Evolutionary conservation across 176 grass and related monocot genomes (phyloP), one percentile per base, ranked within the genome.

Genomic region (Coix lacrymajobi): DNA sequence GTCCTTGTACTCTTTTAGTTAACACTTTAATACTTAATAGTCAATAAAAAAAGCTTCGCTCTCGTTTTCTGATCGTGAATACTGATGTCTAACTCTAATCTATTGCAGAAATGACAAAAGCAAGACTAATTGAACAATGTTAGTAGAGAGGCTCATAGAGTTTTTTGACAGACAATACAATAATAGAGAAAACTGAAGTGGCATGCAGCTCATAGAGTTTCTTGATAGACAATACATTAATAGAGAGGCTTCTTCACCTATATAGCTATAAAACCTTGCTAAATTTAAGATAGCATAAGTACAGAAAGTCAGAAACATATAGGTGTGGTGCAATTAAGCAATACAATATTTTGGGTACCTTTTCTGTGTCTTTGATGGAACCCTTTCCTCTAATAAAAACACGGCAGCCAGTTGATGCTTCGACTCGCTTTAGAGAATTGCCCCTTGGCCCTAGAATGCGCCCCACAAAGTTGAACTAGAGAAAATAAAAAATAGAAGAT

Each of bases 401-500:
- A 79, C 91, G 94, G 61, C 94, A 97, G 12, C 90, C 94, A 56
- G 91, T 93, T 80, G 94, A 93, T 73, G 89, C 84, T 85, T 97
- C 94, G 16, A 97, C 89, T 63, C 94, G 77, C 81, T 97, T 97
- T 30, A 97, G 84, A 76, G 91, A 97, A 83, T 97, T 97, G 36
- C 91, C 91, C 46, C 94, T 91, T 4, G 91, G 94, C 24, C 91
- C 91, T 11, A 93, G 84, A 76, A 97, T 90, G 20, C 94, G 91
- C 46, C 94, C 94, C 68, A 97, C 89, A 81, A 97, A 97, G 80
- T 97, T 97, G 91, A 93, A 97, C 94, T 97, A 83, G 25, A 86
- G 71, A 15, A 67, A 76, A 61, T 17, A 22, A 12, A 75, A 77
- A 84, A 46, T 19, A 30, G 36, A 75, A 89, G 30, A 74, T 32